phyloP scores from a whole-genome alignment of 768 basidiomycete species.

The Tephrocybe sp. region DNA sequence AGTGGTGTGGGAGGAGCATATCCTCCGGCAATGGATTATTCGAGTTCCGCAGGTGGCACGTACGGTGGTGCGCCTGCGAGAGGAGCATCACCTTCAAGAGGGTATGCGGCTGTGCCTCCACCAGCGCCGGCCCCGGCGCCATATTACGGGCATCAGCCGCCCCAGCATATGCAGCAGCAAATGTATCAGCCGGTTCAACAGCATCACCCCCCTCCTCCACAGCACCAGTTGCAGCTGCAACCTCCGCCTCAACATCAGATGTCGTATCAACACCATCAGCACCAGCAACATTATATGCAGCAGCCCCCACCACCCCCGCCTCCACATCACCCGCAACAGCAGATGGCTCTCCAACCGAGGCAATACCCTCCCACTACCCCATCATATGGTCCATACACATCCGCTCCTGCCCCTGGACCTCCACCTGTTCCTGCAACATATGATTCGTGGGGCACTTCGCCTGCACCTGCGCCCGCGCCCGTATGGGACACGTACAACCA shows the following conservation, averaged over 20 bases:
- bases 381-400: background rate
- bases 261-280: constrained; percentile 11
- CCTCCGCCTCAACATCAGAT: constrained; percentile 7
- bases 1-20: background rate
- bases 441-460: background rate
- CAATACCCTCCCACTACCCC: background rate
- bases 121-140: background rate
- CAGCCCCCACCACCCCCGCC: constrained; percentile 23
- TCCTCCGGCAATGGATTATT: background rate
- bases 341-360: background rate
- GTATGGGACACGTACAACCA: constrained; percentile 3
- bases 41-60: background rate
- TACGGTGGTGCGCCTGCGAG: background rate
- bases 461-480: background rate
- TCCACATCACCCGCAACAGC: constrained; percentile 8
- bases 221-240: constrained; percentile 9
- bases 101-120: background rate
- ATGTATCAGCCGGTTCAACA: background rate
- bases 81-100: background rate
- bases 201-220: constrained; percentile 1
- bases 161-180: constrained; percentile 2
- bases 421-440: background rate
- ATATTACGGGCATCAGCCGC: constrained; percentile 2
- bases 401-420: background rate
- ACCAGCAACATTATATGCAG: constrained; percentile 24